Base-by-base conservation (phyloP, 768 basidiomycete species). In the Termitomyces sp. region DNA sequence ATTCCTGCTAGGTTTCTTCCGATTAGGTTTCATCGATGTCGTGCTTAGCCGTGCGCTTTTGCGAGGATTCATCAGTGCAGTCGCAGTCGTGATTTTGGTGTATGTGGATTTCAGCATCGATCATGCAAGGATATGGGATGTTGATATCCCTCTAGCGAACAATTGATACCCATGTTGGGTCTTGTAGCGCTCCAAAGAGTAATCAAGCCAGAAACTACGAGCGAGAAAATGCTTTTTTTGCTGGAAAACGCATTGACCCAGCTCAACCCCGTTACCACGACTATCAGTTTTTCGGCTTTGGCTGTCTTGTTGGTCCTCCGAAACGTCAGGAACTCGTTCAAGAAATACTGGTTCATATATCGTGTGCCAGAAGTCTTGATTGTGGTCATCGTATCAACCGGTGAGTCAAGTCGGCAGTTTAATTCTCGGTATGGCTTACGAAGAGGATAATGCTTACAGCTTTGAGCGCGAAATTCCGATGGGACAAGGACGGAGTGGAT, bases 11-110 rank as follows among this genome's bases (percentile, higher is more conserved):
- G 95, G 95, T 2, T 81, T 96, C 62, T 86, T 95, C 66, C 80
- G 93, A 24, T 76, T 98, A 10, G 93, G 94, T 2, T 96, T 96
- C 70, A 83, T 96, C 51, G 95, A 98, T 66, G 94, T 96, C 12
- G 89, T 96, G 5, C 79, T 98, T 28, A 93, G 90, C 62, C 85
- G 93, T 51, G 91, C 93, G 3, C 77, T 96, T 14, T 77, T 96
- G 53, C 81, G 90, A 28, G 94, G 94, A 2, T 95, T 96, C 66
- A 81, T 96, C 44, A 84, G 86, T 1, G 92, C 93, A 15, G 79
- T 94, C 26, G 90, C 88, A 1, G 78, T 88, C 7, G 86, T 98
- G 42, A 95, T 98, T 63, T 76, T 87, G 66, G 84, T 93, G 89
- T 90, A 60, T 46, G 86, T 73, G 3, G 14, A 47, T 26, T 15